Base-by-base conservation (phyloP, 1,139 yeast genomes). In the Kodamaea derodonti region DNA sequence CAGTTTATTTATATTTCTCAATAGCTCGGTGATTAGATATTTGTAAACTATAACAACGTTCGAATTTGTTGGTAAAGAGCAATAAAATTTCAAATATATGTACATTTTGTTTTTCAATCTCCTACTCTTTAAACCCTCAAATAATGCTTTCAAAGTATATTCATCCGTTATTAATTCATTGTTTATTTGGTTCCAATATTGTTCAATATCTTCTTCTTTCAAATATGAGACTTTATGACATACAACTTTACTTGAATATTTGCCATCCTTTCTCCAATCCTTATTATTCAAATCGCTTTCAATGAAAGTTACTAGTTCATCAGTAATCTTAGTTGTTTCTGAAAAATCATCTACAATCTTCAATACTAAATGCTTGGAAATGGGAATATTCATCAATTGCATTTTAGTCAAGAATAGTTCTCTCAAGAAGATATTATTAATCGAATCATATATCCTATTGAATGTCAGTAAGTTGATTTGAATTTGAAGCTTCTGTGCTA, bases 261-360 rank as follows among this genome's bases (percentile, higher is more conserved):
- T 52, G 10, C 56, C 49, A 39, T 65, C 67, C 5, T 41, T 30
- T 24, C 42, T 34, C 75, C 75, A 69, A 15, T 46, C 27, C 3
- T 36, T 38, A 14, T 54, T 43, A 16, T 56, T 50, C 34, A 69
- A 52, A 35, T 66, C 72, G 14, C 40, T 42, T 37, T 63, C 69
- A 23, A 69, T 52, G 32, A 69, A 69, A 3, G 47, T 30, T 3
- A 59, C 48, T 13, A 69, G 42, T 11, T 68, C 67, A 2, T 39
- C 29, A 1, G 55, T 46, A 14, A 48, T 47, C 10, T 36, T 42
- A 3, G 69, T 58, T 10, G 65, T 55, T 23, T 48, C 44, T 32
- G 58, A 45, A 41, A 56, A 69, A 42, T 69, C 75, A 36, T 62
- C 68, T 10, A 69, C 42, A 4, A 69, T 58, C 33, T 56, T 47